phyloP scores from a whole-genome alignment of 208 protist species.

The Acanthamoeba rhysodes region DNA sequence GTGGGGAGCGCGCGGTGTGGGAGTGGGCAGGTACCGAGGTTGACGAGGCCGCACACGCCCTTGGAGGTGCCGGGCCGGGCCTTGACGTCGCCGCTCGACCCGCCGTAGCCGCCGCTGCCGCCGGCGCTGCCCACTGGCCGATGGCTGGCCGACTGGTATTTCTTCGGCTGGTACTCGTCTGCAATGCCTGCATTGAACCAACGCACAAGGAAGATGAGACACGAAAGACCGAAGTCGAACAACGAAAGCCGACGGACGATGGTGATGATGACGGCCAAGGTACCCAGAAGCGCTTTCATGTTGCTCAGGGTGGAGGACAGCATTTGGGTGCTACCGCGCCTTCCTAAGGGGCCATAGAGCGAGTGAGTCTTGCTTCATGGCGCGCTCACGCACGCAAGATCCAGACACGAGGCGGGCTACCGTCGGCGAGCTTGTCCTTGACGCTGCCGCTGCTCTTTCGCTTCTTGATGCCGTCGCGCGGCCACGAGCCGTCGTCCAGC shows the following conservation, averaged over 20 bases:
- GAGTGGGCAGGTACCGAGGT: slow-evolving; percentile 9
- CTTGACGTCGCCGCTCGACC: not conserved
- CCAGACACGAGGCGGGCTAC: not conserved
- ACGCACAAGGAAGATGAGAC: not conserved
- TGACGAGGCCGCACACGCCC: slow-evolving; percentile 57
- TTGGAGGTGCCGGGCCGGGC: not conserved
- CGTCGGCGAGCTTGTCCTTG: not conserved
- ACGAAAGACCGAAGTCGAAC: not conserved
- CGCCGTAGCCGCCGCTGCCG: not conserved
- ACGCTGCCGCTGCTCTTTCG: not conserved
- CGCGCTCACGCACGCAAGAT: too few species aligned
- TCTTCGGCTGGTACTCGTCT: not conserved
- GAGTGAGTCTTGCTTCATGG: not conserved
- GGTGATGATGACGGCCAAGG: too few species aligned
- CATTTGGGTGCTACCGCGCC: not conserved
- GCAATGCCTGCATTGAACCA: not conserved
- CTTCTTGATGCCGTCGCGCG: not conserved
- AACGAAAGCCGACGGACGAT: not conserved
- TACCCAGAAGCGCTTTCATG: slow-evolving; percentile 24
- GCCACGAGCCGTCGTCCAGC: slow-evolving; percentile 70
- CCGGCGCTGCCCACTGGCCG: not conserved
- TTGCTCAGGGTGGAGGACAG: not conserved
- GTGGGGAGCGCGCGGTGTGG: not conserved
- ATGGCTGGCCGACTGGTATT: not conserved
- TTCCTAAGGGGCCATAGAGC: not conserved